phyloP scores from a whole-genome alignment of 768 basidiomycete genomes.

The Tylopilus plumbeoviolaceoides region DNA sequence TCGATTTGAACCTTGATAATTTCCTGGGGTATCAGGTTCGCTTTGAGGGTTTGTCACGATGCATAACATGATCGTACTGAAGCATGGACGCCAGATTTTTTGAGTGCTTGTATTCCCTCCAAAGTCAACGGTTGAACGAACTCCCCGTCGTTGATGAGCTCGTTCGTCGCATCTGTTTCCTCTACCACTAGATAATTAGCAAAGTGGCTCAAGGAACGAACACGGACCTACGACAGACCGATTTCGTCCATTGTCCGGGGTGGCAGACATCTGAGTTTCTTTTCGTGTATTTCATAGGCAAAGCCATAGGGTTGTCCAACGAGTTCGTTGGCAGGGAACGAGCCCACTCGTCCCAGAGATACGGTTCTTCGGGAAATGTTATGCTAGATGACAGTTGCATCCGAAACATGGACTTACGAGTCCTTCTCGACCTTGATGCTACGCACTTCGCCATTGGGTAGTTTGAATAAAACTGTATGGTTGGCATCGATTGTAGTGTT shows the following conservation, averaged over 20 bases:
- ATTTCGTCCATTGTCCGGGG: constrained; percentile 71
- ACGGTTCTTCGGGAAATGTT: constrained; percentile 47
- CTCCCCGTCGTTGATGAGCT: constrained; percentile 86
- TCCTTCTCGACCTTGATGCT: constrained; percentile 69
- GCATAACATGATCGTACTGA: constrained; percentile 44
- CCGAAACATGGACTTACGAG: constrained; percentile 45
- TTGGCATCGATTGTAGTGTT: constrained; percentile 52
- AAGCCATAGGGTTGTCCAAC: constrained; percentile 83
- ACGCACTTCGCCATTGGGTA: constrained; percentile 79
- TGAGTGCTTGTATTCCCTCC: constrained; percentile 80
- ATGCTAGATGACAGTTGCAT: not conserved
- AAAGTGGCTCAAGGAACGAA: not conserved
- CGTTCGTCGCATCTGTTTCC: constrained; percentile 96
- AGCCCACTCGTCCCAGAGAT: constrained; percentile 80
- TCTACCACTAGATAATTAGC: constrained; percentile 43
- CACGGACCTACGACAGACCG: constrained; percentile 42
- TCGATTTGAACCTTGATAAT: constrained; percentile 95
- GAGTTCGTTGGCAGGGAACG: constrained; percentile 74
- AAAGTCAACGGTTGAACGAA: constrained; percentile 79
- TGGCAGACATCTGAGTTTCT: constrained; percentile 59
- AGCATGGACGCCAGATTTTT: constrained; percentile 77
- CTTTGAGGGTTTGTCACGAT: constrained; percentile 3
- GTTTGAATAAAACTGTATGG: constrained; percentile 70
- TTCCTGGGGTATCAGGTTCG: constrained; percentile 51
- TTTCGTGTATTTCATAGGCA: constrained; percentile 79